These are phyloP conservation scores for Verbascum thapsus DNA, from an alignment of 257 asterid genomes.

Conservation along the genomic window DNA sequence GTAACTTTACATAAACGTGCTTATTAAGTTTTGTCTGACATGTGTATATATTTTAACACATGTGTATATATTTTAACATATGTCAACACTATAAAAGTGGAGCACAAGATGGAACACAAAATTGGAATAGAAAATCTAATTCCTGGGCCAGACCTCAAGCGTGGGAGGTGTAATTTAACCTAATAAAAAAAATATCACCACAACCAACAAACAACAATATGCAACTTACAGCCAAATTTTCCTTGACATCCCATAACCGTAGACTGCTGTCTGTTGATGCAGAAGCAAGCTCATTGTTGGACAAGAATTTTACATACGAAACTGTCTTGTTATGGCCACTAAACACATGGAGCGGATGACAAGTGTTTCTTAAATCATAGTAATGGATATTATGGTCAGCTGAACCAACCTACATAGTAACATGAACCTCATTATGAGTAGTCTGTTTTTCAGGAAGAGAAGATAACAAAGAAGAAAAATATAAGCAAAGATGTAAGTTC, in stretches of 20 bases:
- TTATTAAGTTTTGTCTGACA: too few species aligned
- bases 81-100: too few species aligned
- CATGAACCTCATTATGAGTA: neutral
- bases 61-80: too few species aligned
- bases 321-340: constrained; percentile 78
- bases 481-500: constrained; percentile 2
- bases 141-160: too few species aligned
- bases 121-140: too few species aligned
- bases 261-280: constrained; percentile 86
- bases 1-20: too few species aligned
- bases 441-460: neutral
- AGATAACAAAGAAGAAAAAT: neutral
- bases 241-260: constrained; percentile 78
- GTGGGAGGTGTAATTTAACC: too few species aligned
- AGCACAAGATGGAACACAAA: too few species aligned
- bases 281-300: constrained; percentile 75
- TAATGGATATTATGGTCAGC: constrained; percentile 82
- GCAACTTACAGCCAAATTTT: constrained; percentile 61
- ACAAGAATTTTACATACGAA: constrained; percentile 77
- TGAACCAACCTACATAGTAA: constrained; percentile 68
- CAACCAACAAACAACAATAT: too few species aligned
- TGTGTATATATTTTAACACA: too few species aligned
- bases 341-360: constrained; percentile 66
- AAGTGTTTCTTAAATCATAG: constrained; percentile 67
- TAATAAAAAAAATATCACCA: too few species aligned